Base-by-base conservation (phyloP, 306 rosid species). In the Gillenia trifoliata region DNA sequence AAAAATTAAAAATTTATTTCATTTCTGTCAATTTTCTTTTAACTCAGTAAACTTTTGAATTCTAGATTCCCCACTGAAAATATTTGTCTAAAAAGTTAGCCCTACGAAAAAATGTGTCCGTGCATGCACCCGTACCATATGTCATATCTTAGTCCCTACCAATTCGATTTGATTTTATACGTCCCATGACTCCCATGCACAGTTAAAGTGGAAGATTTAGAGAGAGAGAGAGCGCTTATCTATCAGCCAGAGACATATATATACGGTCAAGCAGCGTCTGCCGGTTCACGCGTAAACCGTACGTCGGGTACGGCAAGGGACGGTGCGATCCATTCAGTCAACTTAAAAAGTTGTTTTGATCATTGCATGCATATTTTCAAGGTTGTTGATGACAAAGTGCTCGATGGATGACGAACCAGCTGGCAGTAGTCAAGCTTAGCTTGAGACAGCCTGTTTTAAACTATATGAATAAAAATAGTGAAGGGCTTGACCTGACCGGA, bases 401-500 rank as follows among this genome's bases (percentile, higher is more conserved):
- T 22, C 28, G 15, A 8, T 30, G 49, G 11, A 4, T 19, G 10
- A 4, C 71, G 1, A 8, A 20, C 10, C 34, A 25, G 36, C 70
- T 65, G 40, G 31, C 25, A 40, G 4, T 19, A 6, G 55, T 12
- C 15, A 1, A 29, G 22, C n/a, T 17, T 26, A 15, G 67, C 77
- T 52, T 64, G 68, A 40, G 45, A 75, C 82, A 78, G 82, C 78
- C 73, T 78, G 64, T 64, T n/a, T 11, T 56, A 76, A 19, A 12
- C 62, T 50, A n/a, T 26, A 19, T 23, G 66, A 76, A 55, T 57
- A 7, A 19, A 56, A 75, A 70, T 6, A 70, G 47, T 70, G 30
- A 54, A 31, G 31, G 64, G 49, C 40, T 52, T 70, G 33, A 54
- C 64, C 50, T 26, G 13, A 38, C 41, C 41, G 41, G 41, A 38